Percentiles rank a stretch among this genome's conserved stretches.
Conservation (phyloP, 495 filamentous ascomycete species). For the Penicillium nucicola region DNA sequence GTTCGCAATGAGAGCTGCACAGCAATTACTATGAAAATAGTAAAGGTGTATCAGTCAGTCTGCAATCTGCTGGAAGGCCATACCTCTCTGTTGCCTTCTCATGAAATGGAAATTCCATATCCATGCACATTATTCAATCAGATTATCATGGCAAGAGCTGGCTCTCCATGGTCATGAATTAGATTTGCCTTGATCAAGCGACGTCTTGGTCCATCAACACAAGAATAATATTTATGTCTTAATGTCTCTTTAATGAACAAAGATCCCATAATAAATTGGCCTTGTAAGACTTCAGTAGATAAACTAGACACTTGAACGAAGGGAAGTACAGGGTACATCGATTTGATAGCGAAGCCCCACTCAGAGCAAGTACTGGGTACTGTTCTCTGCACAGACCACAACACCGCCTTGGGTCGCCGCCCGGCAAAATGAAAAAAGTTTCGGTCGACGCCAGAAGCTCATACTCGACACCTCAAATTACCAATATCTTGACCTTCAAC, state of each 20-base stretch:
- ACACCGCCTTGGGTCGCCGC: constrained; percentile 27
- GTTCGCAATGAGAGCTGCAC: no score
- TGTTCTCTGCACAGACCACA: constrained; percentile 27
- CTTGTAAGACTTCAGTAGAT: no score
- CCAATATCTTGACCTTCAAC: constrained; percentile 12
- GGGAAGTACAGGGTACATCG: neutral
- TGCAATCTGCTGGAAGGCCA: no score
- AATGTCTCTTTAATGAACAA: neutral
- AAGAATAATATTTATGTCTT: neutral
- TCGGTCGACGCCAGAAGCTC: constrained; percentile 17
- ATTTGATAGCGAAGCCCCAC: neutral
- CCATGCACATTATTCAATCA: no score
- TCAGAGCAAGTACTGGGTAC: neutral
- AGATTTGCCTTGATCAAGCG: no score
- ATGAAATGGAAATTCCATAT: no score
- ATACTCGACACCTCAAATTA: constrained; percentile 8
- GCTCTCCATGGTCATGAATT: no score
- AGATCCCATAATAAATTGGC: neutral
- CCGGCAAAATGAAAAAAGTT: constrained; percentile 48
- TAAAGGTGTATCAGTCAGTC: no score
- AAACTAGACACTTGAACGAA: neutral
- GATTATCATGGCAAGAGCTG: no score
- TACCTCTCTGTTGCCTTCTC: no score
- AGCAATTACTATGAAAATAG: no score
- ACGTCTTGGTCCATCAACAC: no score